Conservation (phyloP, 176 grass and related monocot species). For the Triticum turgidum region DNA sequence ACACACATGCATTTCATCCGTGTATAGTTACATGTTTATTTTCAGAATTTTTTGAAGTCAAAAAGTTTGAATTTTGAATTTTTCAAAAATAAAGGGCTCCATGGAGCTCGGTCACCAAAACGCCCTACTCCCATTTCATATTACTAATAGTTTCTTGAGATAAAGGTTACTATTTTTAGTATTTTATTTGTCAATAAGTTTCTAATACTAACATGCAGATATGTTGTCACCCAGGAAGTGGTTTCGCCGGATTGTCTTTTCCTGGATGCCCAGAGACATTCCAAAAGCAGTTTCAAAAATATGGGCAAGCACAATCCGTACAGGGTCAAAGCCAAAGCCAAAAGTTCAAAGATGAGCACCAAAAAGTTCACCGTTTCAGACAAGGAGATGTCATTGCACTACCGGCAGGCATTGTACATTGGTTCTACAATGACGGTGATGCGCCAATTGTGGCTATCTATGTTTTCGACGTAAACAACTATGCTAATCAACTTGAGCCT, state of each 20-base stretch:
- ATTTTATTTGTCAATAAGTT: background rate
- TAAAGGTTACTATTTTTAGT: background rate
- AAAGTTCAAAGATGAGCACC: slow-evolving; percentile 29
- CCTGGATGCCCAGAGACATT: background rate
- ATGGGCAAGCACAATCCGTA: background rate
- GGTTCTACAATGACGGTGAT: slow-evolving; percentile 48
- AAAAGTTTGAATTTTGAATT: too few species aligned
- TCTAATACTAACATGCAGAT: background rate
- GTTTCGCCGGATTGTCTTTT: background rate
- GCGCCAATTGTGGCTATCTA: slow-evolving; percentile 22
- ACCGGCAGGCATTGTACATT: slow-evolving; percentile 16
- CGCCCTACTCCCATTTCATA: background rate
- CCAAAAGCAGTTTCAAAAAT: background rate
- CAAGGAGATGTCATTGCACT: slow-evolving; percentile 24
- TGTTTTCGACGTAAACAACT: background rate
- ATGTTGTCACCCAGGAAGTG: background rate
- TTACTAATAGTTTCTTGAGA: background rate
- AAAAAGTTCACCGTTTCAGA: background rate
- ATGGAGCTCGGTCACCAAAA: too few species aligned
- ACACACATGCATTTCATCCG: too few species aligned
- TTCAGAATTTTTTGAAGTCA: too few species aligned
- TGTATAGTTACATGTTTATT: too few species aligned
- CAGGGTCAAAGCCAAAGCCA: background rate
- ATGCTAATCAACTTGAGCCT: background rate
- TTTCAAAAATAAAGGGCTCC: too few species aligned